phyloP scores from a whole-genome alignment of 345 rosid species.

The Populus davidiana region DNA sequence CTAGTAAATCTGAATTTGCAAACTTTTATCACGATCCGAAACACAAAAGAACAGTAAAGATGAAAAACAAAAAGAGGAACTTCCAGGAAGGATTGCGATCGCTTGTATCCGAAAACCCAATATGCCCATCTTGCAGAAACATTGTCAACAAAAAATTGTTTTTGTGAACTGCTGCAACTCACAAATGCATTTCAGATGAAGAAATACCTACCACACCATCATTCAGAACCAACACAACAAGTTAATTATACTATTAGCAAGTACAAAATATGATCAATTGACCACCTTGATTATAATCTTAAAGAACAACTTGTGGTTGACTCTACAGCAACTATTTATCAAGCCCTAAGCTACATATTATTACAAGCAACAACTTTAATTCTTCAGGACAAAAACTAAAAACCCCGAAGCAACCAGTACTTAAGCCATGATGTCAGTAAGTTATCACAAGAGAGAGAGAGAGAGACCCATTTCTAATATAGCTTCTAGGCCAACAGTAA shows the following conservation, averaged over 20 bases:
- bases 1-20: constrained; percentile 27
- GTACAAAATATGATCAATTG: background rate
- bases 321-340: background rate
- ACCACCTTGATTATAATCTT: background rate
- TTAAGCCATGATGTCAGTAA: constrained; percentile 2
- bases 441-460: constrained; percentile 8
- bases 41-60: constrained; percentile 53
- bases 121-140: constrained; percentile 66
- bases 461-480: constrained; percentile 17
- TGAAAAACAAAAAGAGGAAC: constrained; percentile 59
- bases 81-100: constrained; percentile 52
- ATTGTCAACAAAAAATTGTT: constrained; percentile 55
- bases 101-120: constrained; percentile 44
- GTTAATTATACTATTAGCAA: background rate
- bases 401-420: background rate
- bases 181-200: constrained; percentile 64
- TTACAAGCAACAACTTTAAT: background rate
- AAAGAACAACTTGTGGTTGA: constrained; percentile 8
- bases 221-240: constrained; percentile 11
- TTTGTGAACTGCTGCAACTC: constrained; percentile 57
- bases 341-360: constrained; percentile 4
- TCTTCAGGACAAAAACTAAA: background rate
- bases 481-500: constrained; percentile 19
- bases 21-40: constrained; percentile 43
- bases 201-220: constrained; percentile 28